Evolutionary conservation across 2,329 filamentous ascomycete species (phyloP), one percentile per base, ranked within the genome.

Genomic region (Pseudogymnoascus sp.): DNA sequence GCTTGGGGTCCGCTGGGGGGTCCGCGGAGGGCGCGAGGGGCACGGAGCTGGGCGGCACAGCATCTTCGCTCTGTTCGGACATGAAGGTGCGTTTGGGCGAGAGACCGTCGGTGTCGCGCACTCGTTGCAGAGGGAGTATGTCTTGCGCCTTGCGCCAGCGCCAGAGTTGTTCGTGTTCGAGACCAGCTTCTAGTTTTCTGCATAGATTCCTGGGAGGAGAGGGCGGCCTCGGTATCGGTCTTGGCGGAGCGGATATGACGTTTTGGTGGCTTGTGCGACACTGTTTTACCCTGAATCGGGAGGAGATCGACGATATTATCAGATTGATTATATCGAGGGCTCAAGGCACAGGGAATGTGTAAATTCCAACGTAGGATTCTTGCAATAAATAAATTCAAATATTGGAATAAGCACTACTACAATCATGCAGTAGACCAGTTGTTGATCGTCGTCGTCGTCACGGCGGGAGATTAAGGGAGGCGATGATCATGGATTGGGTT

Each of bases 401-500:
- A n/a, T 6, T 28, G 47, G 9, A 54, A 32, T 22, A n/a, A 18
- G 12, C 6, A 32, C 25, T 12, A 32, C n/a, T 54, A 7, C 28
- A 28, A 9, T 9, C 32, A 54, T 12, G n/a, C 25, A 54, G 47
- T 54, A 54, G 47, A 54, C 47, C n/a, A 32, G 16, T 54, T 54
- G 47, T 54, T 32, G 47, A 54, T 54, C 47, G 47, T 32, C n/a
- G 47, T 54, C 47, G 25, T 54, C 47, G 47, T 54, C 25, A 32
- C 28, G 25, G 4, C 16, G 47, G 47, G 47, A 54, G 47, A 54
- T 54, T 54, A 54, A 54, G 47, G 47, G 47, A 54, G n/a, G 47
- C n/a, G 47, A 54, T 54, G 47, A 54, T 54, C 47, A 54, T 54
- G 47, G 28, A 54, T 54, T 54, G 47, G 47, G 47, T 18, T 54